Conservation (phyloP, 2,329 filamentous ascomycete species). For the Chrysosphaeria jannelii region DNA sequence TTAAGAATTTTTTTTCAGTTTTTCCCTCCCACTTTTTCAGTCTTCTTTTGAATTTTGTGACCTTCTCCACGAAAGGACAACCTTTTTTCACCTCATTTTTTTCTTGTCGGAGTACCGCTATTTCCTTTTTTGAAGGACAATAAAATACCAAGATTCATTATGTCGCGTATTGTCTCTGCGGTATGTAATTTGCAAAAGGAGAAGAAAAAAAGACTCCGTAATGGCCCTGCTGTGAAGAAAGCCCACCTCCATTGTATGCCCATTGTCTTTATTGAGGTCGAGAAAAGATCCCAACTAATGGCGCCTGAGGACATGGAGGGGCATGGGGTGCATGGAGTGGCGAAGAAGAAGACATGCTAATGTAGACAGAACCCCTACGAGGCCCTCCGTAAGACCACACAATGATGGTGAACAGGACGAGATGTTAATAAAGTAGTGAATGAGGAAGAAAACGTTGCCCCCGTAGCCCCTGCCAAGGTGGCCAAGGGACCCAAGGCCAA, state of each 20-base stretch:
- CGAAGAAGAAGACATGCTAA: neutral
- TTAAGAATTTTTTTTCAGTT: neutral
- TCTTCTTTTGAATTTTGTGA: neutral
- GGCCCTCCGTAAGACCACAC: constrained; percentile 51
- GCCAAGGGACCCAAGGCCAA: constrained; percentile 1
- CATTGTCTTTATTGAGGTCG: constrained; percentile 2
- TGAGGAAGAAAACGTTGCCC: constrained; percentile 54
- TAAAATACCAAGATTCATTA: neutral
- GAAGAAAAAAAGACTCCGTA: neutral
- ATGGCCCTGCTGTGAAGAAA: neutral
- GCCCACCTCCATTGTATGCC: too few relatives aligned
- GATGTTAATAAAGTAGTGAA: constrained; percentile 47
- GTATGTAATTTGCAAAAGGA: neutral
- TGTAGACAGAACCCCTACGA: constrained; percentile 65
- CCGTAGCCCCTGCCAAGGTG: constrained; percentile 24
- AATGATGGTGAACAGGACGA: constrained; percentile 25
- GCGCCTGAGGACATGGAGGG: too few relatives aligned
- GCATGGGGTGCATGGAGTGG: too few relatives aligned
- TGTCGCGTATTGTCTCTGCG: too few relatives aligned
- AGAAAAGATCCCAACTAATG: too few relatives aligned
- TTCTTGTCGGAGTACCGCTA: neutral
- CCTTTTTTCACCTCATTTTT: neutral
- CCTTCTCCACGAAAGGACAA: neutral
- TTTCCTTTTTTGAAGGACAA: neutral
- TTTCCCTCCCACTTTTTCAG: neutral